A percentile compares a stretch with the other conserved stretches of the same genome.
Evolutionary conservation across 148 eudicot species (phyloP).

Genomic region (Persicaria tinctoria): DNA sequence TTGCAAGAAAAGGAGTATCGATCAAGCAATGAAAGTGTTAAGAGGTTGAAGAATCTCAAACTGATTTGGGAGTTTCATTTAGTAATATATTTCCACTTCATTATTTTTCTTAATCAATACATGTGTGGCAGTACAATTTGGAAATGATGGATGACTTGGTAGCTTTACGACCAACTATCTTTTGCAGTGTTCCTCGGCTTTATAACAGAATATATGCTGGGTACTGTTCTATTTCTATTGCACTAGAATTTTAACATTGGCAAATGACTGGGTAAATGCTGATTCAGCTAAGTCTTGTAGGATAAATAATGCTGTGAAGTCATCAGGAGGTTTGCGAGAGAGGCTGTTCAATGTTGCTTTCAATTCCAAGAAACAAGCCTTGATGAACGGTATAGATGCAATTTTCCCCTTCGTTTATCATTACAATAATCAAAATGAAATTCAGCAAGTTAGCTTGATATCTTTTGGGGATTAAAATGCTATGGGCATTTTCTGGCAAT

Average conservation of each 20-base stretch:
- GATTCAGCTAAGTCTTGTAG: conserved; percentile 24
- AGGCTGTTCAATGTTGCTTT: conserved; percentile 78
- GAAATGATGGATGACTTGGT: conserved; percentile 90
- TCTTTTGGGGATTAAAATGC: too few relatives aligned
- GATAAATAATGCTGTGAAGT: conserved; percentile 75
- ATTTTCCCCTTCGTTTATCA: not conserved
- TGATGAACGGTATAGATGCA: conserved; percentile 49
- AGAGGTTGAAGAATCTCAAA: too few relatives aligned
- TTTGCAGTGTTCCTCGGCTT: conserved; percentile 91
- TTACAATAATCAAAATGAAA: too few relatives aligned
- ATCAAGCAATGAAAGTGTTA: too few relatives aligned
- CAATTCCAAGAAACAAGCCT: conserved; percentile 89
- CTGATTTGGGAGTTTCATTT: too few relatives aligned
- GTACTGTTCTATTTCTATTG: conserved; percentile 27
- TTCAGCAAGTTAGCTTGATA: too few relatives aligned
- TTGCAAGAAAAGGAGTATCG: too few relatives aligned
- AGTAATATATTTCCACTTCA: not conserved
- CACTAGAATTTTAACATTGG: not conserved
- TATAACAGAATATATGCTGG: conserved; percentile 94
- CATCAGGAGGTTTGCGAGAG: conserved; percentile 72
- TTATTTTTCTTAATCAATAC: not conserved
- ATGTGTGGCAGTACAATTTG: conserved; percentile 71
- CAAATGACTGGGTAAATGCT: conserved; percentile 8
- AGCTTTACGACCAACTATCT: conserved; percentile 73
- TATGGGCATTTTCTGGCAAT: too few relatives aligned